phyloP scores from a whole-genome alignment of 2,329 filamentous ascomycete genomes.

The Colletotrichum nymphaeae region DNA sequence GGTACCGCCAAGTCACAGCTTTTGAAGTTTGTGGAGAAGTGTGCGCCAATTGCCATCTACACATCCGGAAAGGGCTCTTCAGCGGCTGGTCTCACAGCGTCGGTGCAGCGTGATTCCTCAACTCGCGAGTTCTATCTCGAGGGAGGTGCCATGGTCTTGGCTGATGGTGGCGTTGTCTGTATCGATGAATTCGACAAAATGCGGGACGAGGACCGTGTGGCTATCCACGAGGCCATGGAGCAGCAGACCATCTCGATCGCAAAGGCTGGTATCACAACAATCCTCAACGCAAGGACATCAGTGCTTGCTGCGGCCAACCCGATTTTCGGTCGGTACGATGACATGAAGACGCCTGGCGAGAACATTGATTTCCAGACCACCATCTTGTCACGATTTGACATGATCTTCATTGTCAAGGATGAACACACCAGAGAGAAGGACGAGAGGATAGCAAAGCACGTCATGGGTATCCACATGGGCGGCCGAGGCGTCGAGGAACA shows the following conservation, averaged over 20 bases:
- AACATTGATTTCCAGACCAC: constrained; percentile 99
- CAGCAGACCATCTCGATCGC: constrained; percentile 99
- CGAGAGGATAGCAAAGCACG: constrained; percentile 93
- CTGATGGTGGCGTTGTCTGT: constrained; percentile 95
- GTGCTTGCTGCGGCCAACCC: constrained; percentile 97
- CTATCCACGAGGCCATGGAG: constrained; percentile 99
- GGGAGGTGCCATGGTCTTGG: constrained; percentile 97
- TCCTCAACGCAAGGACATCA: constrained; percentile 94
- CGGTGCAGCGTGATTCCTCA: constrained; percentile 90
- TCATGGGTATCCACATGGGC: constrained; percentile 97
- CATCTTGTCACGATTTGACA: constrained; percentile 97
- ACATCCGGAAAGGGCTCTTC: constrained; percentile 98
- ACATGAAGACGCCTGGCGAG: constrained; percentile 96
- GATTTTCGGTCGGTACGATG: constrained; percentile 97
- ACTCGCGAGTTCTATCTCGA: constrained; percentile 98
- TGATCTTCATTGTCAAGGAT: constrained; percentile 99
- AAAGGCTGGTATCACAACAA: constrained; percentile 98
- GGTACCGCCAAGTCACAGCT: constrained; percentile 98
- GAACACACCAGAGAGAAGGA: constrained; percentile 92
- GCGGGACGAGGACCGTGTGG: constrained; percentile 96
- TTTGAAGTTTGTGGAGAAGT: constrained; percentile 97
- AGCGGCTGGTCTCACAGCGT: constrained; percentile 95
- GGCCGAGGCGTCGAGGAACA: constrained; percentile 85
- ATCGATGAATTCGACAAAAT: constrained; percentile 99
- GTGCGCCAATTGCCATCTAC: constrained; percentile 96